A percentile compares a stretch with the other conserved stretches of the same genome.
Conservation (phyloP, 1,139 yeast species). For the Eremothecium sinecaudum region DNA sequence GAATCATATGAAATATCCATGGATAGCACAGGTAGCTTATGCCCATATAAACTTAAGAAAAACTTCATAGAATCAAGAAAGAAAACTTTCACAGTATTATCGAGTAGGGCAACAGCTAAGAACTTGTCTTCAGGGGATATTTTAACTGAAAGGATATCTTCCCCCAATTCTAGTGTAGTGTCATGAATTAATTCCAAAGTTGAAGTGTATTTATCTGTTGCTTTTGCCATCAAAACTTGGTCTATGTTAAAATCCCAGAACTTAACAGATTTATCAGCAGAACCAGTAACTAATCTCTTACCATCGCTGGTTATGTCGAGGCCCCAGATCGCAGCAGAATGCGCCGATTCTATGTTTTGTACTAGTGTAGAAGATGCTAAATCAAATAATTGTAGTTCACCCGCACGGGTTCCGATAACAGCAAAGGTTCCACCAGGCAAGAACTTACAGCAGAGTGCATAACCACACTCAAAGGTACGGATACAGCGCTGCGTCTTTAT, state of each 20-base stretch:
- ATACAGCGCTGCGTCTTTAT: slow-evolving; percentile 62
- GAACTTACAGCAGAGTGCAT: slow-evolving; percentile 71
- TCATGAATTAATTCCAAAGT: slow-evolving; percentile 57
- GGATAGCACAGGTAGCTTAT: slow-evolving; percentile 83
- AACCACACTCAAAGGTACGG: slow-evolving; percentile 83
- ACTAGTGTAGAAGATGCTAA: slow-evolving; percentile 69
- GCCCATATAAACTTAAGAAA: slow-evolving; percentile 85
- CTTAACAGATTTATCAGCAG: slow-evolving; percentile 82
- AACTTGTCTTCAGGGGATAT: slow-evolving; percentile 75
- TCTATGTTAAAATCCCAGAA: slow-evolving; percentile 79
- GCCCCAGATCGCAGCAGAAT: slow-evolving; percentile 85
- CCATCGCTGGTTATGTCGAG: slow-evolving; percentile 84
- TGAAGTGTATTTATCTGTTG: slow-evolving; percentile 41
- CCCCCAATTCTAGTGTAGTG: slow-evolving; percentile 74
- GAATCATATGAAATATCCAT: slow-evolving; percentile 86
- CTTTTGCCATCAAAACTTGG: slow-evolving; percentile 61
- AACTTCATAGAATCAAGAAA: slow-evolving; percentile 80
- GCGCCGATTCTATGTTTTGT: slow-evolving; percentile 66
- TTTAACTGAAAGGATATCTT: slow-evolving; percentile 72
- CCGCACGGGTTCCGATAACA: slow-evolving; percentile 85
- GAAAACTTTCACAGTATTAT: slow-evolving; percentile 89
- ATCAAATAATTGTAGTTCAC: slow-evolving; percentile 77
- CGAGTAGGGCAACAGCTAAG: slow-evolving; percentile 77
- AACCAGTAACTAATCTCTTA: slow-evolving; percentile 75
- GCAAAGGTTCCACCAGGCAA: slow-evolving; percentile 87